phyloP scores from a whole-genome alignment of 768 basidiomycete species.

The Atractiella rhizophila region DNA sequence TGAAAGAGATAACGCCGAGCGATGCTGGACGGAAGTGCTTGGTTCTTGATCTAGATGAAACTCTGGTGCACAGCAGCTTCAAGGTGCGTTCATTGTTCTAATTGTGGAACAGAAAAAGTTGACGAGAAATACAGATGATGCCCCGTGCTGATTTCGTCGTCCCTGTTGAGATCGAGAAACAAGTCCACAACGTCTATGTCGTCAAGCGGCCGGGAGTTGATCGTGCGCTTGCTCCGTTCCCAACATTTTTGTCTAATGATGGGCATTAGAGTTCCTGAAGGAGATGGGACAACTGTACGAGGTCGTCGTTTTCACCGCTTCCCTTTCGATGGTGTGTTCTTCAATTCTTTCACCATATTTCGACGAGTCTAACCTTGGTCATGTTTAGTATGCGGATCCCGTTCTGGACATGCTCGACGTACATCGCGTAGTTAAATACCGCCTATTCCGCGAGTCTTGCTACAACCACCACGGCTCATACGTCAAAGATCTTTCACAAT shows the following conservation, averaged over 20 bases:
- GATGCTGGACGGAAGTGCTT: conserved; percentile 80
- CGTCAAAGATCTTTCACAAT: conserved; percentile 96
- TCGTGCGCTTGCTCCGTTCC: conserved; percentile 18
- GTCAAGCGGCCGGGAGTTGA: conserved; percentile 97
- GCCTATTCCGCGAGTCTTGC: conserved; percentile 90
- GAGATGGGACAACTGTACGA: conserved; percentile 98
- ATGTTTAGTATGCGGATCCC: conserved; percentile 93
- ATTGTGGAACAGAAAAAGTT: conserved; percentile 5
- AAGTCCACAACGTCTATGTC: conserved; percentile 96
- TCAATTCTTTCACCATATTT: background rate
- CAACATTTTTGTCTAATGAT: no score
- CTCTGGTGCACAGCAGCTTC: conserved; percentile 88
- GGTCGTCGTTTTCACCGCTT: conserved; percentile 91
- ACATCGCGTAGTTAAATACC: conserved; percentile 72
- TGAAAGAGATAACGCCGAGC: conserved; percentile 55
- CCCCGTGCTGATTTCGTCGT: conserved; percentile 90
- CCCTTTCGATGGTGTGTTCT: conserved; percentile 63
- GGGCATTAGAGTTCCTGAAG: conserved; percentile 51
- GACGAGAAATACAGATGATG: conserved; percentile 38
- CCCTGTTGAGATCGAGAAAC: conserved; percentile 93
- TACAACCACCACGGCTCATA: conserved; percentile 98
- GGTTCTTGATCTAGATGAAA: conserved; percentile 90
- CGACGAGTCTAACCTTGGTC: conserved; percentile 5
- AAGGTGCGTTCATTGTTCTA: conserved; percentile 36
- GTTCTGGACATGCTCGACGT: conserved; percentile 90